Conservation (phyloP, 2,329 filamentous ascomycete species). For the Fusarium kyushuense region DNA sequence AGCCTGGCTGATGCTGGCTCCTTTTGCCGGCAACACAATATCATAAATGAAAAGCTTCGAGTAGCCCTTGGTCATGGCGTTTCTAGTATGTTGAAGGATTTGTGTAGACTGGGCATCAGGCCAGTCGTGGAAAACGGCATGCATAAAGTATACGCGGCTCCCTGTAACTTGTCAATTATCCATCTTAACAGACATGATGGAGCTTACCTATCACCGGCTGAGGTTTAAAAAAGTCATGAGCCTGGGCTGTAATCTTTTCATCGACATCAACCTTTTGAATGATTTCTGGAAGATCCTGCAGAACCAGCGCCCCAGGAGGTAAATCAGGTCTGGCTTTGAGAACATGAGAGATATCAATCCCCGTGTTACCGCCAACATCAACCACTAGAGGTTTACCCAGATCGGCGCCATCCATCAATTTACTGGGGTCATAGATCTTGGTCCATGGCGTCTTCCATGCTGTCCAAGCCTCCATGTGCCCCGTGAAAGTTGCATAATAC, state of each 20-base stretch:
- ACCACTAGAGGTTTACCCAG: slow-evolving; percentile 26
- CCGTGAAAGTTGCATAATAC: slow-evolving; percentile 33
- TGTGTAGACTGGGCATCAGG: slow-evolving; percentile 52
- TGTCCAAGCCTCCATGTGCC: slow-evolving; percentile 39
- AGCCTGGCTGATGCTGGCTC: slow-evolving; percentile 40
- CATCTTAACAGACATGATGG: rapidly evolving
- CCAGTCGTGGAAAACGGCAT: slow-evolving; percentile 64
- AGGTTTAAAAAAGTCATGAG: slow-evolving; percentile 35
- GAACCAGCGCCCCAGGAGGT: slow-evolving; percentile 1
- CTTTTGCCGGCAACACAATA: slow-evolving; percentile 31
- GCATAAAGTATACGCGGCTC: slow-evolving; percentile 61
- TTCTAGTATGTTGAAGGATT: slow-evolving; percentile 45
- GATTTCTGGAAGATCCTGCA: slow-evolving; percentile 38
- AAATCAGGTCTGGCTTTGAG: slow-evolving; percentile 17
- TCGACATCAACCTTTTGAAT: slow-evolving; percentile 22
- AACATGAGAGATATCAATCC: slow-evolving; percentile 32
- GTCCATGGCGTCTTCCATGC: slow-evolving; percentile 41
- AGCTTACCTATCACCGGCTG: slow-evolving; percentile 26
- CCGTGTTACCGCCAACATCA: slow-evolving; percentile 36
- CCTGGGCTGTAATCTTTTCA: slow-evolving; percentile 22
- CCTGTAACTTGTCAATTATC: not conserved
- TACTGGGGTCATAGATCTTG: slow-evolving; percentile 31
- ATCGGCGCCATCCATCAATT: slow-evolving; percentile 17
- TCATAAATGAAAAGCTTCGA: slow-evolving; percentile 43
- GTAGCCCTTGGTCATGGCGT: slow-evolving; percentile 44